These are phyloP conservation scores for Aspergillus floridensis DNA, from an alignment of 2,329 filamentous ascomycete species.

Conservation along the genomic window DNA sequence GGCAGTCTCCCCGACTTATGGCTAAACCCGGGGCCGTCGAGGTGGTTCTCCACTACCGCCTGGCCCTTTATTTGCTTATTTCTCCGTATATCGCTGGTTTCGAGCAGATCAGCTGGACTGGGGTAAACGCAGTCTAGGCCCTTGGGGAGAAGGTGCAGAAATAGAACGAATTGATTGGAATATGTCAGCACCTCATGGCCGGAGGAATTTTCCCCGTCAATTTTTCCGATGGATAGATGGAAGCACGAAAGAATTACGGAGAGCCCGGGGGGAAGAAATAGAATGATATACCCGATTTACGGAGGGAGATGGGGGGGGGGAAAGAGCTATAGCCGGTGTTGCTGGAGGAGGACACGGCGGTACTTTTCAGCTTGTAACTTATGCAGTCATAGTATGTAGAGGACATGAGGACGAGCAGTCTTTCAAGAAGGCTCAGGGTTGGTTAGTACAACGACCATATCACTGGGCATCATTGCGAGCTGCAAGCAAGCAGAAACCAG, in stretches of 20 bases:
- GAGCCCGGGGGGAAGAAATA: slow-evolving; percentile 11
- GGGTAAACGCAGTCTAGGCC: slow-evolving; percentile 13
- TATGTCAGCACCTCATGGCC: slow-evolving; percentile 4
- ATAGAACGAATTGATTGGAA: slow-evolving; percentile 18
- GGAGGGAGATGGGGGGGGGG: neutral
- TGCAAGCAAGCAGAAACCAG: neutral
- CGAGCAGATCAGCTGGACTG: slow-evolving; percentile 9
- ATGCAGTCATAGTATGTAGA: neutral
- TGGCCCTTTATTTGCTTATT: neutral
- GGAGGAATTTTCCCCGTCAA: slow-evolving; percentile 18
- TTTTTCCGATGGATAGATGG: slow-evolving; percentile 18
- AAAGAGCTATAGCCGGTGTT: neutral
- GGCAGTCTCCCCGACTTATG: too few relatives aligned
- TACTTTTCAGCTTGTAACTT: neutral
- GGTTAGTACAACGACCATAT: neutral
- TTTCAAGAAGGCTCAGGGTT: too few relatives aligned
- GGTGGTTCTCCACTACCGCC: neutral
- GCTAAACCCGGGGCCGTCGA: slow-evolving; percentile 1
- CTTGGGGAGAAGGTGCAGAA: slow-evolving; percentile 9
- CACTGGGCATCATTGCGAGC: neutral
- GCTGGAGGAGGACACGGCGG: neutral
- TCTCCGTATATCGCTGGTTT: neutral
- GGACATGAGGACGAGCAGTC: neutral
- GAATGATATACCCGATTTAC: slow-evolving; percentile 4
- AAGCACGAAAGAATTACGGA: slow-evolving; percentile 30